A percentile compares a stretch with the other conserved stretches of the same genome.
phyloP scores from a whole-genome alignment of 2,329 filamentous ascomycete genomes.

The Trichoderma cornu-damae region DNA sequence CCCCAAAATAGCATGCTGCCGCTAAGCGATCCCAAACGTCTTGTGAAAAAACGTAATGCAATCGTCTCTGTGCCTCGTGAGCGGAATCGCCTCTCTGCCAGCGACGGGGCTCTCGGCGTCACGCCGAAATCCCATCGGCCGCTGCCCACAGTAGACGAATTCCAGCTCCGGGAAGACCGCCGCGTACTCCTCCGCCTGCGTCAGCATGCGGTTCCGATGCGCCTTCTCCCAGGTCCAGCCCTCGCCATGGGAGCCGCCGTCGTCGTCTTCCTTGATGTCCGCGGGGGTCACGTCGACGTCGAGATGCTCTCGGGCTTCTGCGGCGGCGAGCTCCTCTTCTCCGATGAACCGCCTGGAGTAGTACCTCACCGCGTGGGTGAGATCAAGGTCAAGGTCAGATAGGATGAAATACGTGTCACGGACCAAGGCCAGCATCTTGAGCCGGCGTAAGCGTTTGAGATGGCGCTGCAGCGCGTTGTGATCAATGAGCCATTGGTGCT shows the following conservation, averaged over 20 bases:
- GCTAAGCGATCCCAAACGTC: not conserved
- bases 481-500: constrained; percentile 17
- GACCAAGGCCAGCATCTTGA: constrained; percentile 15
- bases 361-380: not conserved
- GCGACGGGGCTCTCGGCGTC: not conserved
- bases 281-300: not conserved
- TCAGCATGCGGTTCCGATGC: constrained; percentile 23
- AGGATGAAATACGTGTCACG: constrained; percentile 15
- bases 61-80: not conserved
- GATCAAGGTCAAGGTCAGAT: rapidly evolving
- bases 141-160: constrained; percentile 21
- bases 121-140: not conserved
- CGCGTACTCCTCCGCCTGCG: constrained; percentile 19
- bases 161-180: constrained; percentile 16
- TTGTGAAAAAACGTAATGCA: not conserved
- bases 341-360: not conserved
- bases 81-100: not conserved
- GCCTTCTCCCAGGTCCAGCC: constrained; percentile 13
- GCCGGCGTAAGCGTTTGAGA: not conserved
- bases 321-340: not conserved
- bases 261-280: not conserved
- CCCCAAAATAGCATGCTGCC: not conserved
- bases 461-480: not conserved
- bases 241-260: not conserved
- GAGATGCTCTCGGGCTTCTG: not conserved